Evolutionary conservation across 805 yeast genomes (phyloP), one percentile per base, ranked within the genome.

Genomic region (Candida ipomoeae): DNA sequence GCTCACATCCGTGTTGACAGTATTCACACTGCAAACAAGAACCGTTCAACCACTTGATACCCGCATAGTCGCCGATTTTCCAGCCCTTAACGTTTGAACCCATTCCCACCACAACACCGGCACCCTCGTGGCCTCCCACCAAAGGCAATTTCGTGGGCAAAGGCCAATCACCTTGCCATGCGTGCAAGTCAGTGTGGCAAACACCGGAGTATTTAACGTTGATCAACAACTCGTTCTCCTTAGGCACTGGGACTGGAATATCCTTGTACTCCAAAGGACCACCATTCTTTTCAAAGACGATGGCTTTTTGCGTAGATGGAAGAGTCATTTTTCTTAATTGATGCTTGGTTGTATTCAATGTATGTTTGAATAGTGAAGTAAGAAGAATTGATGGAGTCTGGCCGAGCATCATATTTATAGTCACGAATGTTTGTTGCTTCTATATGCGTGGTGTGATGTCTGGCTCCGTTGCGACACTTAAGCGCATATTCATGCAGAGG

Each of bases 111-210:
- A 73, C 77, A 31, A 66, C 76, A 59, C 78, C 78, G n/a, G 76
- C 77, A 62, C 77, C 77, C 60, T 73, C 77, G 62, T 73, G 78
- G 55, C 77, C 78, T 48, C 78, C 78, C 18, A 73, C 78, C 60
- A 73, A 69, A 31, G 78, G 78, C 58, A 73, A 69, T 56, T 73
- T 73, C 55, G 77, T 71, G 45, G 56, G 64, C 57, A 73, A 66
- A 34, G 77, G 77, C 77, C 77, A 73, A 62, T 73, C 77, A 56
- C 76, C 77, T 59, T 71, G 69, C 77, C 76, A 71, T 48, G 77
- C 78, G 56, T 73, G 78, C 58, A 73, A 69, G 58, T 73, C 77
- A 44, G 77, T 73, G 63, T 73, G 78, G 59, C 78, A 73, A 37
- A 73, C 77, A 54, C 78, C 78, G 29, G 77, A 73, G 65, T 70